A percentile compares a stretch with the other conserved stretches of the same genome.
Conservation (phyloP, 148 eudicot species). For the Silene uniflora region DNA sequence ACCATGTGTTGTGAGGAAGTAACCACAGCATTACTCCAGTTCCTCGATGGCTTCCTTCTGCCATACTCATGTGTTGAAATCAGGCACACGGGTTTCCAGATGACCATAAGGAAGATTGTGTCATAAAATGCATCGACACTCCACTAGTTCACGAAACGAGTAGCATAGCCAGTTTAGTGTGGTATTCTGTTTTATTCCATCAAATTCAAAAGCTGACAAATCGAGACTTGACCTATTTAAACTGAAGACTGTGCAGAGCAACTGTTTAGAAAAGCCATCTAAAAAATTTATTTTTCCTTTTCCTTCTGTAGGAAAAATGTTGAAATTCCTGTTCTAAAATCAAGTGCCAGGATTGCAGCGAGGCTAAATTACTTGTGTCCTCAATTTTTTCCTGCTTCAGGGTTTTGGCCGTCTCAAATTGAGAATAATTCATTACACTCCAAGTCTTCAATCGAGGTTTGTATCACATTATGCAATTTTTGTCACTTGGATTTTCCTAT, state of each 20-base stretch:
- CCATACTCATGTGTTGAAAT: too few relatives aligned
- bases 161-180: too few relatives aligned
- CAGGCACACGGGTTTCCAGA: too few relatives aligned
- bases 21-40: too few relatives aligned
- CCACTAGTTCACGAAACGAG: too few relatives aligned
- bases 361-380: constrained; percentile 88
- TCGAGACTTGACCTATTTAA: too few relatives aligned
- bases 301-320: constrained; percentile 57
- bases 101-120: too few relatives aligned
- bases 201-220: too few relatives aligned
- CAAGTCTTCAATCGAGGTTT: constrained; percentile 45
- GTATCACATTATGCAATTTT: constrained; percentile 12
- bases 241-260: not conserved
- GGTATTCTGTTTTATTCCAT: too few relatives aligned
- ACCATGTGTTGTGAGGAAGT: not conserved
- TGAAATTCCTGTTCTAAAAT: constrained; percentile 69
- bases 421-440: constrained; percentile 23
- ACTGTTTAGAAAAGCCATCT: not conserved
- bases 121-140: too few relatives aligned
- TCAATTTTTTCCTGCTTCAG: constrained; percentile 85
- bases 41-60: too few relatives aligned
- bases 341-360: constrained; percentile 86
- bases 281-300: not conserved
- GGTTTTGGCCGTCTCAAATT: constrained; percentile 60
- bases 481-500: constrained; percentile 9